phyloP scores from a whole-genome alignment of 371 early-diverging fungal genomes.

The Polyrhizophydium stewartii region DNA sequence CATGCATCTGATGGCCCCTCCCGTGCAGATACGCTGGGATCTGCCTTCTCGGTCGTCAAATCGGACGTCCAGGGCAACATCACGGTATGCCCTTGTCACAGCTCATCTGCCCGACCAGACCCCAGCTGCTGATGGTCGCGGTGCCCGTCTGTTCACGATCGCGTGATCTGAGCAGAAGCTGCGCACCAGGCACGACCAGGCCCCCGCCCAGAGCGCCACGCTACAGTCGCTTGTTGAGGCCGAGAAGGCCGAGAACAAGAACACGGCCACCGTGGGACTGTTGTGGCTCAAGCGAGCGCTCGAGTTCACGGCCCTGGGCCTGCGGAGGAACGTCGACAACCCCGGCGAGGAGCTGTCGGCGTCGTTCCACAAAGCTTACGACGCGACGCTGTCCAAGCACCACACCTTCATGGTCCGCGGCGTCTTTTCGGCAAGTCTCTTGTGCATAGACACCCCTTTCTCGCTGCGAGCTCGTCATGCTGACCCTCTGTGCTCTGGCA shows the following conservation, averaged over 20 bases:
- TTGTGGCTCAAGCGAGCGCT: slow-evolving; percentile 92
- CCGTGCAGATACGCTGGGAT: slow-evolving; percentile 26
- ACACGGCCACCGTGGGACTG: slow-evolving; percentile 83
- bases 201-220: slow-evolving; percentile 66
- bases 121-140: too few relatives aligned
- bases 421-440: slow-evolving; percentile 64
- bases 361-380: slow-evolving; percentile 84
- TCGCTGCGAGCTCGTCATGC: too few relatives aligned
- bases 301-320: slow-evolving; percentile 78
- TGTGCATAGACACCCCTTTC: background rate
- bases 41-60: slow-evolving; percentile 81
- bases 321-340: slow-evolving; percentile 66
- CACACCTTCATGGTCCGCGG: slow-evolving; percentile 83
- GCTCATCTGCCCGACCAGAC: too few relatives aligned
- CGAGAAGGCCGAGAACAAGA: slow-evolving; percentile 69
- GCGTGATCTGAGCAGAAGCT: slow-evolving; percentile 64
- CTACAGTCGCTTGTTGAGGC: slow-evolving; percentile 72
- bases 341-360: slow-evolving; percentile 70
- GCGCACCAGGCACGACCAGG: slow-evolving; percentile 56
- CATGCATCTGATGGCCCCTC: background rate
- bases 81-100: slow-evolving; percentile 49
- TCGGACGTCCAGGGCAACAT: slow-evolving; percentile 88
- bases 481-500: slow-evolving; percentile 11
- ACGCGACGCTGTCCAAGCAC: slow-evolving; percentile 65
- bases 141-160: too few relatives aligned